Conservation (phyloP, 2,329 filamentous ascomycete species). For the Cladosporium velox region DNA sequence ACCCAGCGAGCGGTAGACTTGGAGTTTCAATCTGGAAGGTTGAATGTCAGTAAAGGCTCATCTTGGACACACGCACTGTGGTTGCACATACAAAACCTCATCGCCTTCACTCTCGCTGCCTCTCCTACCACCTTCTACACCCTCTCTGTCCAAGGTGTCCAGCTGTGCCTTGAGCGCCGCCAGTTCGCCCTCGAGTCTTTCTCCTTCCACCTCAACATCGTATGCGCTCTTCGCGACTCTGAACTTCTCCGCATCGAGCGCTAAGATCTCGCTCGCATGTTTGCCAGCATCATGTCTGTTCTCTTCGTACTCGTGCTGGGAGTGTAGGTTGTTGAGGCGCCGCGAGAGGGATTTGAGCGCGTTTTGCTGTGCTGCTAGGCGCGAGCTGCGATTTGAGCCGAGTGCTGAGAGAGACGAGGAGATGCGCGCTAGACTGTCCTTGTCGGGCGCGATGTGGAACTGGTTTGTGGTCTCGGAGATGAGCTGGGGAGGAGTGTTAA, state of each 20-base stretch:
- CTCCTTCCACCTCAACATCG: constrained; percentile 91
- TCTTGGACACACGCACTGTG: neutral
- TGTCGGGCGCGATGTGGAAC: constrained; percentile 93
- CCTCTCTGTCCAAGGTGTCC: constrained; percentile 82
- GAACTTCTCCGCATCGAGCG: constrained; percentile 91
- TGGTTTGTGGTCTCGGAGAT: constrained; percentile 90
- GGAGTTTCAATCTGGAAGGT: constrained; percentile 67
- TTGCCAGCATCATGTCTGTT: constrained; percentile 72
- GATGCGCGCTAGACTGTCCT: constrained; percentile 67
- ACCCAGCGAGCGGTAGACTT: constrained; percentile 86
- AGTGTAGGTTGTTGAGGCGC: constrained; percentile 70
- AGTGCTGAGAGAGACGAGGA: constrained; percentile 80
- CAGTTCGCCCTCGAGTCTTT: constrained; percentile 78
- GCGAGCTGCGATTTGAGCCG: constrained; percentile 78
- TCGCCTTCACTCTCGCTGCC: constrained; percentile 45
- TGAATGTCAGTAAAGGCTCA: neutral
- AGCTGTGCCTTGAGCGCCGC: constrained; percentile 73
- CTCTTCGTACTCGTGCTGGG: constrained; percentile 76
- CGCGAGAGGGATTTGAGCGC: constrained; percentile 64
- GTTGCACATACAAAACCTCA: constrained; percentile 49
- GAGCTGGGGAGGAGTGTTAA: constrained; percentile 47
- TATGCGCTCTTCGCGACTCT: constrained; percentile 87
- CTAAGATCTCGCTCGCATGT: constrained; percentile 81
- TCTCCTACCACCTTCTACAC: constrained; percentile 71
- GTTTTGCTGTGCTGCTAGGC: constrained; percentile 52